These are phyloP conservation scores for Hyphopichia pseudoburtonii DNA, from an alignment of 1,139 yeast genomes.

Conservation along the genomic window DNA sequence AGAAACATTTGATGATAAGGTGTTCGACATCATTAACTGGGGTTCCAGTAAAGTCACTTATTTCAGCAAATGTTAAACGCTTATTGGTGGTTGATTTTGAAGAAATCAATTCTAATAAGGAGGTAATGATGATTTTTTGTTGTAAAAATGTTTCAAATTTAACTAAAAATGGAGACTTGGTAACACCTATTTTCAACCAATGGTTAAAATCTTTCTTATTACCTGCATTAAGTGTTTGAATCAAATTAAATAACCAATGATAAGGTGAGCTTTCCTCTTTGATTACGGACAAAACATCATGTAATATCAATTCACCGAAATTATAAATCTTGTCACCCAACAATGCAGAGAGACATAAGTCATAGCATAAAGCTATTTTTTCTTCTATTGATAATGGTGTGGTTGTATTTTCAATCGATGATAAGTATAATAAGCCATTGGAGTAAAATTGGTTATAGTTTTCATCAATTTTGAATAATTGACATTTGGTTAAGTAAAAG, in stretches of 20 bases:
- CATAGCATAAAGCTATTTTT: slow-evolving; percentile 61
- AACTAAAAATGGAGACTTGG: slow-evolving; percentile 59
- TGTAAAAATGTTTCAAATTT: slow-evolving; percentile 66
- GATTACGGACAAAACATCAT: slow-evolving; percentile 71
- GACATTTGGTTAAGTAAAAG: slow-evolving; percentile 78
- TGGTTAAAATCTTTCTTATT: slow-evolving; percentile 62
- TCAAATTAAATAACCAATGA: slow-evolving; percentile 72
- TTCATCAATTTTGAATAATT: slow-evolving; percentile 67
- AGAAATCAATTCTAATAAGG: slow-evolving; percentile 85
- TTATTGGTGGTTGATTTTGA: slow-evolving; percentile 74
- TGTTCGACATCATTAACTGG: slow-evolving; percentile 78
- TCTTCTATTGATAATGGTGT: slow-evolving; percentile 21
- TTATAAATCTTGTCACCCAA: slow-evolving; percentile 91
- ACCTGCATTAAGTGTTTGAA: slow-evolving; percentile 75
- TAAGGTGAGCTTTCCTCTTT: slow-evolving; percentile 41
- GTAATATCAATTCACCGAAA: slow-evolving; percentile 91
- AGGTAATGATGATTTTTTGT: slow-evolving; percentile 91
- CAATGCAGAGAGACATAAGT: slow-evolving; percentile 82
- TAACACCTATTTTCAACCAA: slow-evolving; percentile 36
- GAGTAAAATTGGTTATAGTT: slow-evolving; percentile 83
- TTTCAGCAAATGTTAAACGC: slow-evolving; percentile 68
- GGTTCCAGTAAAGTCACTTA: slow-evolving; percentile 70
- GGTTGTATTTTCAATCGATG: slow-evolving; percentile 48
- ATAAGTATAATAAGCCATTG: slow-evolving; percentile 52
- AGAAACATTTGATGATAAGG: slow-evolving; percentile 86